Percentiles rank a stretch among this genome's conserved stretches.
Conservation (phyloP, 1,284 basidiomycete genomes). For the Kwoniella shivajii region DNA sequence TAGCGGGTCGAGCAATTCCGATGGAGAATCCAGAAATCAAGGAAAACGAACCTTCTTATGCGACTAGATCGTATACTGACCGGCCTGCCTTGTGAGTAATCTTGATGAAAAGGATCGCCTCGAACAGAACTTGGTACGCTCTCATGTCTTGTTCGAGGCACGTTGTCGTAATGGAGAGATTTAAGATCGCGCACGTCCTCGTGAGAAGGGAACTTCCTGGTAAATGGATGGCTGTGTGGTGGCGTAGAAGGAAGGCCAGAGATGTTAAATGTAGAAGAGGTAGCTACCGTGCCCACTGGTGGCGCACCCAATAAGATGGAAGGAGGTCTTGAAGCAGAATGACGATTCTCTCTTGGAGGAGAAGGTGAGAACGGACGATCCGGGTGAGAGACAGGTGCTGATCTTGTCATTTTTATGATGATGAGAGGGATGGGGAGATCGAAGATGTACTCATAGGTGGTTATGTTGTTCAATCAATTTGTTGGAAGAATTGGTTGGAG, state of each 20-base stretch:
- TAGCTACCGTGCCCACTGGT: conserved; percentile 9
- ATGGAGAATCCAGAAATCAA: no score
- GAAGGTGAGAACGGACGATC: conserved; percentile 23
- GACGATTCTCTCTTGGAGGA: conserved; percentile 19
- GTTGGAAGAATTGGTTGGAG: no score
- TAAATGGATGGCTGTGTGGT: background rate
- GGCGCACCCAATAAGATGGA: conserved; percentile 20
- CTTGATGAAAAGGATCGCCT: background rate
- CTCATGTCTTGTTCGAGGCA: background rate
- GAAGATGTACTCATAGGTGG: background rate
- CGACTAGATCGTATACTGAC: background rate
- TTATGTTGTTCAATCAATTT: no score
- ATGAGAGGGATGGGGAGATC: conserved; percentile 11
- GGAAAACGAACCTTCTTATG: background rate
- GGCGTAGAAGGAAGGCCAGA: conserved; percentile 10
- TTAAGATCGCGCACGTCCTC: background rate
- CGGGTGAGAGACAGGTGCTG: background rate
- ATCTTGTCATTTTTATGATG: background rate
- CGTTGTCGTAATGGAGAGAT: background rate
- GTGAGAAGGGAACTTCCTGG: background rate
- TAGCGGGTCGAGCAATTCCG: background rate
- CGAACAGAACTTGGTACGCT: conserved; percentile 1
- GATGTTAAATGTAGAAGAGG: conserved; percentile 7
- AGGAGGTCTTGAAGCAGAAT: conserved; percentile 15
- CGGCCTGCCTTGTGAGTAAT: background rate